Conservation (phyloP, 208 protist genomes). For the Acanthamoeba lenticulata region DNA sequence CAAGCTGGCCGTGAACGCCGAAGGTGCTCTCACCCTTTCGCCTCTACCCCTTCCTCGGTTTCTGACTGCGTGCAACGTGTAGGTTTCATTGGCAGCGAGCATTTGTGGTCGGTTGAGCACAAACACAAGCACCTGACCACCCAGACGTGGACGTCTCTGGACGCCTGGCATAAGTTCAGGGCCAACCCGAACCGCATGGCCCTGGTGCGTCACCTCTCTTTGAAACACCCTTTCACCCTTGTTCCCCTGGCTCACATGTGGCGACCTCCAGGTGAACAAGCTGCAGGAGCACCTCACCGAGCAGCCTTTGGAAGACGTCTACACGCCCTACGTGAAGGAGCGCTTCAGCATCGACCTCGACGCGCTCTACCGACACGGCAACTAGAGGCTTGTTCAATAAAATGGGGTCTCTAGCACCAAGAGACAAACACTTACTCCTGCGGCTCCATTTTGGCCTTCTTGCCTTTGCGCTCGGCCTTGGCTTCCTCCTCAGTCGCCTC, state of each 20-base stretch:
- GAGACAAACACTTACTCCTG: too few relatives aligned
- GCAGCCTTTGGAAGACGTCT: background rate
- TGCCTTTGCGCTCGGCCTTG: background rate
- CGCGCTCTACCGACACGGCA: background rate
- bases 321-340: background rate
- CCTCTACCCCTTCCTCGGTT: background rate
- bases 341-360: background rate
- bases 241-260: background rate
- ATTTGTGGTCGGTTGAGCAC: slow-evolving; percentile 42
- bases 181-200: background rate
- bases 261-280: background rate
- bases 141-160: background rate
- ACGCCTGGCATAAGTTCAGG: background rate
- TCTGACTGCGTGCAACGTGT: too few relatives aligned
- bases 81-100: slow-evolving; percentile 45
- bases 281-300: background rate
- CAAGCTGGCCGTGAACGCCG: background rate
- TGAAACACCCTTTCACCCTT: background rate
- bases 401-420: too few relatives aligned
- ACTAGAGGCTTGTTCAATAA: too few relatives aligned
- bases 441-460: background rate
- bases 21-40: background rate
- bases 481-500: background rate
- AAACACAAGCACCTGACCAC: slow-evolving; percentile 58
- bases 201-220: background rate